Conservation (phyloP, 2,329 filamentous ascomycete genomes). For the Aspergillus spinulosporus region DNA sequence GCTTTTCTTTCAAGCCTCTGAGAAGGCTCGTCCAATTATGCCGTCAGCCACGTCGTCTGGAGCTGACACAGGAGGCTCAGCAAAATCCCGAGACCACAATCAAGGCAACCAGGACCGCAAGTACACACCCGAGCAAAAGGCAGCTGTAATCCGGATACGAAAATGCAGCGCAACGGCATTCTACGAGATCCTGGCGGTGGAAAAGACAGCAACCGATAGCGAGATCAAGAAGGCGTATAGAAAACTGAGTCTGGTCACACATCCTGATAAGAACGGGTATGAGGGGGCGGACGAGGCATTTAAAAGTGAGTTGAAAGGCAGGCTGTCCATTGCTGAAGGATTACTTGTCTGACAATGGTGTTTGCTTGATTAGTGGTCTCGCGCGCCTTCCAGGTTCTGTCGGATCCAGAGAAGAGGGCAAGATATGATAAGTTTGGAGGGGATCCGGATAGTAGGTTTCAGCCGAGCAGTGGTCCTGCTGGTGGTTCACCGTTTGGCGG, state of each 20-base stretch:
- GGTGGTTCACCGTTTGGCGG: conserved; percentile 47
- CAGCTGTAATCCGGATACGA: conserved; percentile 84
- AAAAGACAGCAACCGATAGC: conserved; percentile 66
- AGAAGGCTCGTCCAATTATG: conserved; percentile 28
- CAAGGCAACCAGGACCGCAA: conserved; percentile 56
- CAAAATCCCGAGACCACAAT: conserved; percentile 50
- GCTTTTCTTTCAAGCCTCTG: neutral
- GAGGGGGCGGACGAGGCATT: conserved; percentile 95
- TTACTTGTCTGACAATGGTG: conserved; percentile 42
- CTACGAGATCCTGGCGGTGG: conserved; percentile 87
- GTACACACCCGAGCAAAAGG: conserved; percentile 87
- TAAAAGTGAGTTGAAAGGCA: conserved; percentile 63
- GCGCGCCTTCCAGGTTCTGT: conserved; percentile 87
- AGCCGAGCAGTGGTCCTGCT: conserved; percentile 50
- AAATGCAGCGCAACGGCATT: conserved; percentile 82
- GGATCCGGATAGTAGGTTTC: conserved; percentile 87
- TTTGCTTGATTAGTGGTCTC: conserved; percentile 66
- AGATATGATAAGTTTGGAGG: conserved; percentile 87
- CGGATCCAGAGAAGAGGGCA: conserved; percentile 87
- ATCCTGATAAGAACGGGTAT: conserved; percentile 98
- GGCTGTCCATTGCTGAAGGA: conserved; percentile 24
- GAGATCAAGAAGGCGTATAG: conserved; percentile 98
- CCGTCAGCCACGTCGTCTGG: conserved; percentile 50
- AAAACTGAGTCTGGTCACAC: conserved; percentile 88
- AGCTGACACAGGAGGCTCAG: conserved; percentile 46